Base-by-base conservation (phyloP, 2,329 filamentous ascomycete genomes). In the Fusarium stilboides region DNA sequence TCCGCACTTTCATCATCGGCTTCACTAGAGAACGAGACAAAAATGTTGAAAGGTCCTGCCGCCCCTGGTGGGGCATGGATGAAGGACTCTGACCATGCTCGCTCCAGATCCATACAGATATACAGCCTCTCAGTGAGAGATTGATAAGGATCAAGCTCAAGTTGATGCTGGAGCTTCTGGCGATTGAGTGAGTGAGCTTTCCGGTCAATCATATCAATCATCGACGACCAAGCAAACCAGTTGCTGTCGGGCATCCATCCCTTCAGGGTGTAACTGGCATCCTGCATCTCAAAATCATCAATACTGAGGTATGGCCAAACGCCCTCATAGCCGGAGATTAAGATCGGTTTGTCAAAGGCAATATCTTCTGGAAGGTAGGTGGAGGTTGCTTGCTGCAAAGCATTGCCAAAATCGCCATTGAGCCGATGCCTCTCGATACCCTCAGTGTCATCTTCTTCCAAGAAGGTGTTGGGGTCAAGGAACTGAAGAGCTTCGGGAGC, bases 91-190 rank as follows among this genome's bases (percentile, higher is more conserved):
- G 60, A 57, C 72, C 76, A 76, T 24, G 82, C 82, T 51, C 81
- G 74, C 68, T 89, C 87, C 80, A 86, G 84, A 19, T 77, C 77
- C 33, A 80, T 76, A 50, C 83, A 85, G 10, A 78, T 79, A 31
- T 80, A 77, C 39, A 85, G 17, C n/a, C 63, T 72, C 39, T 68
- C 59, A 24, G 68, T 36, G 31, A 80, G 78, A 7, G 55, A 60
- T 20, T 67, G 55, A 45, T 76, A 56, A 10, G 56, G 56, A 31
- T 52, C 60, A n/a, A 60, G 42, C 10, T 45, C 43, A 8, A 51
- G 44, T 28, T 59, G 50, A 2, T 42, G 42, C 31, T 61, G 56
- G n/a, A 62, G 64, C 46, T 61, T 67, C 36, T 62, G 58, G 14
- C 57, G 49, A 10, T 52, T 58, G 19, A 71, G 51, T 5, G 51